Conservation (phyloP, 495 filamentous ascomycete species). For the Glonium stellatum region DNA sequence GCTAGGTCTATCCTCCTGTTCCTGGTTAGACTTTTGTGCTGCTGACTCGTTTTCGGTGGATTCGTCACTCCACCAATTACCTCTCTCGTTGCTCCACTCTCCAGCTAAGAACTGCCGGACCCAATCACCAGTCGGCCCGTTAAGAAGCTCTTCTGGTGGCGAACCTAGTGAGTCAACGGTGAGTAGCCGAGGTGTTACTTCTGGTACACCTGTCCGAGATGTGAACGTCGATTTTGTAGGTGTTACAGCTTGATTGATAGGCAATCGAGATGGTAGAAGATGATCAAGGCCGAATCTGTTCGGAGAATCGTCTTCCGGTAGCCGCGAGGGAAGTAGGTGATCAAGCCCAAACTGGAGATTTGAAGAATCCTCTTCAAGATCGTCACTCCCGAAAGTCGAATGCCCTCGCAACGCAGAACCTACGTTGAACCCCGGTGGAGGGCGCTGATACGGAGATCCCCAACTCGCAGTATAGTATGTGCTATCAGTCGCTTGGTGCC, state of each 20-base stretch:
- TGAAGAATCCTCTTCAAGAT: conserved; percentile 33
- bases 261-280: conserved; percentile 34
- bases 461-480: conserved; percentile 39
- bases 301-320: conserved; percentile 22
- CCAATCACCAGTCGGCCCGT: conserved; percentile 29
- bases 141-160: conserved; percentile 1
- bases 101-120: conserved; percentile 30
- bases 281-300: conserved; percentile 30
- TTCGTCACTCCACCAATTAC: conserved; percentile 23
- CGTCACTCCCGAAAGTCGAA: conserved; percentile 28
- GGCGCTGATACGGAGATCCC: conserved; percentile 36
- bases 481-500: conserved; percentile 21
- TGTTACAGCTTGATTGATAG: conserved; percentile 13
- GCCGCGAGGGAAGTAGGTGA: conserved; percentile 24
- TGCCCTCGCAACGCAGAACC: conserved; percentile 11
- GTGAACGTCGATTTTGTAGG: conserved; percentile 15
- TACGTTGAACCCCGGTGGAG: conserved; percentile 25
- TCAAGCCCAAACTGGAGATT: conserved; percentile 34
- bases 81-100: conserved; percentile 14
- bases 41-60: conserved; percentile 18
- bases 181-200: conserved; percentile 11
- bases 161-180: not conserved
- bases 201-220: not conserved
- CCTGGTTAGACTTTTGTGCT: not conserved
- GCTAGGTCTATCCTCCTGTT: not conserved